These are phyloP conservation scores for Hibiscus tridactylites DNA, from an alignment of 345 rosid species.

Conservation along the genomic window DNA sequence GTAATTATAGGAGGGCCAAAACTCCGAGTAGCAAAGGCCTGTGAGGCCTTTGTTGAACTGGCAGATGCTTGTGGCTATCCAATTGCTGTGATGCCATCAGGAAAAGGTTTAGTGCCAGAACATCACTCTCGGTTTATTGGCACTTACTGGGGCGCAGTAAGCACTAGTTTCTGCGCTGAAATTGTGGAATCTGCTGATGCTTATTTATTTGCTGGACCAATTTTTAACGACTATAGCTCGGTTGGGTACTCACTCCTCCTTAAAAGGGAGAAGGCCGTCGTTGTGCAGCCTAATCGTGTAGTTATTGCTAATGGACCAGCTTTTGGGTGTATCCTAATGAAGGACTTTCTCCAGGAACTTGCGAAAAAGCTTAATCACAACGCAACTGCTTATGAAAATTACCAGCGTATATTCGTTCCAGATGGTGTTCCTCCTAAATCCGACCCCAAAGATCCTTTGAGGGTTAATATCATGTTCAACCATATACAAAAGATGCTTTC, in stretches of 20 bases:
- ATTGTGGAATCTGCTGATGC: not conserved
- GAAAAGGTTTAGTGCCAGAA: not conserved
- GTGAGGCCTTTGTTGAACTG: not conserved
- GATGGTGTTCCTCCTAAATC: not conserved
- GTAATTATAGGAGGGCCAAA: not conserved
- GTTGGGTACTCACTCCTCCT: not conserved
- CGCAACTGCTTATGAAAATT: not conserved
- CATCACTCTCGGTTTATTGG: not conserved
- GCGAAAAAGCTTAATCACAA: not conserved
- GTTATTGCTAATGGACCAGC: slow-evolving; percentile 40
- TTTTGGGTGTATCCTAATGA: slow-evolving; percentile 46
- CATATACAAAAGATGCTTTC: not conserved
- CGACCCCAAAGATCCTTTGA: not conserved
- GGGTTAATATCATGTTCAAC: not conserved
- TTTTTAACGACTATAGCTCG: not conserved
- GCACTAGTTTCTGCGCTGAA: not conserved
- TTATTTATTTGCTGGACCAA: not conserved
- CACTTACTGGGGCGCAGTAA: not conserved
- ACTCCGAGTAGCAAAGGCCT: not conserved
- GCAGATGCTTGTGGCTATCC: not conserved
- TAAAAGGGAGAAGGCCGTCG: not conserved
- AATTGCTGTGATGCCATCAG: not conserved
- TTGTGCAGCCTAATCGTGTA: slow-evolving; percentile 16
- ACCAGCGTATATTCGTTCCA: not conserved
- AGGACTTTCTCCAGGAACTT: slow-evolving; percentile 29